Percentiles rank a stretch among this genome's conserved stretches.
Evolutionary conservation across 306 rosid species (phyloP).

Genomic region (Cotoneaster glaucophyllus): DNA sequence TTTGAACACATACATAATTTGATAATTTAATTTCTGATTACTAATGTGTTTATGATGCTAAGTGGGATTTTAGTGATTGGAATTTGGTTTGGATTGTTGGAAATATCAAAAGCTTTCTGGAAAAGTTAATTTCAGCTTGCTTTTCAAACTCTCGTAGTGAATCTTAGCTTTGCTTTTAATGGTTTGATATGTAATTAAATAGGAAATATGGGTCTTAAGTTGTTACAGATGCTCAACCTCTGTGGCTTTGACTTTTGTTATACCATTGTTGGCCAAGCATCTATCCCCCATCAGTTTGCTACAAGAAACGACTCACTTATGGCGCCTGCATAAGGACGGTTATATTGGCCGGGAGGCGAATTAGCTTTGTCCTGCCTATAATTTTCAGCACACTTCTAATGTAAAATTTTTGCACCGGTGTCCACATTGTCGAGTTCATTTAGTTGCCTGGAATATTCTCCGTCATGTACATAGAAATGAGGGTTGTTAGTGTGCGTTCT

Average conservation of each 20-base stretch:
- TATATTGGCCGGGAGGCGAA: not conserved
- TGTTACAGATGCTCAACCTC: not conserved
- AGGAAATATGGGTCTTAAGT: not conserved
- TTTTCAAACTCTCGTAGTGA: not conserved
- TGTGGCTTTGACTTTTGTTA: not conserved
- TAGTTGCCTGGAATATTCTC: not conserved
- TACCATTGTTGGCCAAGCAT: not conserved
- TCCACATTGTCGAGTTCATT: not conserved
- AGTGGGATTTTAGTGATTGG: slow-evolving; percentile 3
- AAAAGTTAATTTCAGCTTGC: not conserved
- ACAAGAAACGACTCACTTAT: not conserved
- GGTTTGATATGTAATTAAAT: not conserved
- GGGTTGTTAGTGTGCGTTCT: not conserved
- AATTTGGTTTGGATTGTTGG: slow-evolving; percentile 2
- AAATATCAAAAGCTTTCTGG: not conserved
- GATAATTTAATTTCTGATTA: not conserved
- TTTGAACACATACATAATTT: not conserved
- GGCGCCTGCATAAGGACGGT: not conserved
- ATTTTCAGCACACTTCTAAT: not conserved
- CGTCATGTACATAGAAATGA: not conserved
- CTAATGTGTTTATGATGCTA: not conserved
- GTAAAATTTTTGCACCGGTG: not conserved
- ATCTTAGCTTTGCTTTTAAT: not conserved
- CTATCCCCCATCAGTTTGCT: not conserved
- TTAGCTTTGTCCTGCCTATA: not conserved